phyloP scores from a whole-genome alignment of 2,329 filamentous ascomycete species.

The Dactylonectria estremocensis region DNA sequence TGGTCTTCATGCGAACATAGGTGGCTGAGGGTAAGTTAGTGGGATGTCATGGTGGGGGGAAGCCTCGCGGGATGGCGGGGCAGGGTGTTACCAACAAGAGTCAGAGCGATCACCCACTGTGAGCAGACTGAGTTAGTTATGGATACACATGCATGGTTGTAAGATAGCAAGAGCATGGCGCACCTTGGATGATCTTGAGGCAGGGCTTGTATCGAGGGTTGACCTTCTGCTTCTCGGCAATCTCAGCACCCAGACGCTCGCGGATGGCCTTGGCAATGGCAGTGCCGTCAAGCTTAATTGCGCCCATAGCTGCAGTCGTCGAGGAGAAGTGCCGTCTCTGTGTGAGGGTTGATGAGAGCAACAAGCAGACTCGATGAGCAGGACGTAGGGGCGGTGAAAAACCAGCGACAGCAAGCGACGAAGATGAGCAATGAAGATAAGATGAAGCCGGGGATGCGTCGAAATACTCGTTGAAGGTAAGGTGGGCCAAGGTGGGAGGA shows the following conservation, averaged over 20 bases:
- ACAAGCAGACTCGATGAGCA: constrained; percentile 22
- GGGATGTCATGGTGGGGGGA: constrained; percentile 24
- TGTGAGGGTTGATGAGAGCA: constrained; percentile 15
- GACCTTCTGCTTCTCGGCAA: constrained; percentile 82
- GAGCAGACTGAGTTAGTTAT: constrained; percentile 42
- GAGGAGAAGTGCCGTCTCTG: constrained; percentile 58
- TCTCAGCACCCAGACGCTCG: constrained; percentile 84
- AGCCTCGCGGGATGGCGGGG: constrained; percentile 38
- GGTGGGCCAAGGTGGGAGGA: constrained; percentile 41
- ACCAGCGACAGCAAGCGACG: constrained; percentile 32
- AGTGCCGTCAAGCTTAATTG: constrained; percentile 94
- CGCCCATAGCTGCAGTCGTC: constrained; percentile 80
- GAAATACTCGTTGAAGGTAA: constrained; percentile 17
- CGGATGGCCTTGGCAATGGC: constrained; percentile 94
- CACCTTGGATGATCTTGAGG: constrained; percentile 95
- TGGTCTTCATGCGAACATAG: constrained; percentile 99
- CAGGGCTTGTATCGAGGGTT: constrained; percentile 92
- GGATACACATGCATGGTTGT: constrained; percentile 24
- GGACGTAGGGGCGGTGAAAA: constrained; percentile 20
- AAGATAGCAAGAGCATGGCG: constrained; percentile 22
- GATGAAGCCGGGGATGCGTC: constrained; percentile 28
- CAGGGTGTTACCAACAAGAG: constrained; percentile 73
- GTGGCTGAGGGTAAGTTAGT: constrained; percentile 72
- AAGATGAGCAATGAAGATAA: constrained; percentile 32
- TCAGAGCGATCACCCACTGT: constrained; percentile 93